Percentiles rank a stretch among this genome's conserved stretches.
Evolutionary conservation across 1,139 yeast genomes (phyloP).

Genomic region (Candida frijolesensis): DNA sequence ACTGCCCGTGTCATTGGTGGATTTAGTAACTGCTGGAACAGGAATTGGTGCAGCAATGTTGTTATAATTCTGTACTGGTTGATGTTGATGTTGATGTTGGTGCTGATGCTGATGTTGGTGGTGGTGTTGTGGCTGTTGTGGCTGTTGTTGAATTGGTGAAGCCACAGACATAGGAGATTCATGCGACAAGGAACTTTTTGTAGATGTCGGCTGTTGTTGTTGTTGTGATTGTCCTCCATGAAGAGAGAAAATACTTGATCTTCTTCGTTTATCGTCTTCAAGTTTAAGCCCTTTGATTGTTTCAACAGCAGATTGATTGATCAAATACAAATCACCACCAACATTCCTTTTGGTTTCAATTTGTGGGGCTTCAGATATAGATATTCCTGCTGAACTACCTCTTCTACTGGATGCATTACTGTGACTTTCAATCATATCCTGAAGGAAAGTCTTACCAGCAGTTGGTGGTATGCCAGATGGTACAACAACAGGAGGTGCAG

Average conservation of each 20-base stretch:
- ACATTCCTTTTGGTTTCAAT: constrained; percentile 55
- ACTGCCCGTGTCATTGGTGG: neutral
- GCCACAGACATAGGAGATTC: constrained; percentile 5
- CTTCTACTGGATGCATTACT: constrained; percentile 28
- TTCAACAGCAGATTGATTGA: constrained; percentile 51
- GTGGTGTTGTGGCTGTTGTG: neutral
- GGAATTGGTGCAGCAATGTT: constrained; percentile 24
- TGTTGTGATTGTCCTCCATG: constrained; percentile 4
- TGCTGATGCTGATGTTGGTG: neutral
- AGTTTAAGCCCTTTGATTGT: constrained; percentile 52
- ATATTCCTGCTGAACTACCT: constrained; percentile 35
- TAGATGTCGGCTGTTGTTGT: neutral
- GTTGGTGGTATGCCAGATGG: neutral
- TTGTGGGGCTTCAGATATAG: constrained; percentile 44
- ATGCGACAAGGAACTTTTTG: constrained; percentile 10
- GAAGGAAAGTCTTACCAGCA: constrained; percentile 27
- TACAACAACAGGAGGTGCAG: neutral
- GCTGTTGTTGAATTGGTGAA: neutral
- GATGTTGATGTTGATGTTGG: neutral
- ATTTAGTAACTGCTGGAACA: constrained; percentile 15
- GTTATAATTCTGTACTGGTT: constrained; percentile 4
- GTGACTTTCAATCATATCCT: constrained; percentile 40
- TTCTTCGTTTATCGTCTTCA: constrained; percentile 46
- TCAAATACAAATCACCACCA: constrained; percentile 56
- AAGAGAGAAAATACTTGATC: constrained; percentile 35